A percentile compares a stretch with the other conserved stretches of the same genome.
Evolutionary conservation across 2,329 filamentous ascomycete species (phyloP).

Genomic region (Phialocephala subalpina): DNA sequence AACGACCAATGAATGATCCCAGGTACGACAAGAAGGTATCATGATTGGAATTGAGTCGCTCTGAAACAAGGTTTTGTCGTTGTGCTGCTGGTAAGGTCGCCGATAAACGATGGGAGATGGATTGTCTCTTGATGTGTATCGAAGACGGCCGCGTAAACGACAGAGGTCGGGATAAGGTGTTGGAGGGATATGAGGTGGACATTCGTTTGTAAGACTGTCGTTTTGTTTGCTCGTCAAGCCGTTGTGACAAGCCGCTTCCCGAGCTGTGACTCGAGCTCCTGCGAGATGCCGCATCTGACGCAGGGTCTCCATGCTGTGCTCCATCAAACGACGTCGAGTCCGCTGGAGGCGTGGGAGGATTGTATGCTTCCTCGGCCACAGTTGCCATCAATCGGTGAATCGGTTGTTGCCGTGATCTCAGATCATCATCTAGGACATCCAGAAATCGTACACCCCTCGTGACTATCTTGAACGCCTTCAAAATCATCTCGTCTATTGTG

Average conservation of each 20-base stretch:
- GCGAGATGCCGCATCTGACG: constrained; percentile 44
- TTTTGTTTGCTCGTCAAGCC: constrained; percentile 42
- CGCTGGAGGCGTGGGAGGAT: constrained; percentile 70
- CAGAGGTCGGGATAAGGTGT: constrained; percentile 36
- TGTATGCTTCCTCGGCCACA: constrained; percentile 63
- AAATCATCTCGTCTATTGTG: constrained; percentile 89
- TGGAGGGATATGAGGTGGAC: constrained; percentile 34
- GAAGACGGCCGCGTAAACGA: constrained; percentile 36
- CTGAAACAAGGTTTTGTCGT: constrained; percentile 81
- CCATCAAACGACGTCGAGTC: constrained; percentile 59
- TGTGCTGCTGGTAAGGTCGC: constrained; percentile 68
- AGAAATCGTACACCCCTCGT: constrained; percentile 89
- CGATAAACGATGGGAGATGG: constrained; percentile 76
- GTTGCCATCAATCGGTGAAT: constrained; percentile 68
- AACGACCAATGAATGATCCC: constrained; percentile 87
- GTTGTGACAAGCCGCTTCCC: constrained; percentile 39
- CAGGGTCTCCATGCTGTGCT: constrained; percentile 52
- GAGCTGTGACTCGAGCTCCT: constrained; percentile 43
- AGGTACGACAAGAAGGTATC: constrained; percentile 91
- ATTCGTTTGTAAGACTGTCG: constrained; percentile 41
- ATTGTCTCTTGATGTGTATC: constrained; percentile 39
- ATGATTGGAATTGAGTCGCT: constrained; percentile 80
- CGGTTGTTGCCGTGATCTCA: constrained; percentile 55
- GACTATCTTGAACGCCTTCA: constrained; percentile 95
- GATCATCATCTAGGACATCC: constrained; percentile 79